Evolutionary conservation across 2,329 filamentous ascomycete species (phyloP), one percentile per base, ranked within the genome.

Genomic region (Colletotrichum chlorophyti): DNA sequence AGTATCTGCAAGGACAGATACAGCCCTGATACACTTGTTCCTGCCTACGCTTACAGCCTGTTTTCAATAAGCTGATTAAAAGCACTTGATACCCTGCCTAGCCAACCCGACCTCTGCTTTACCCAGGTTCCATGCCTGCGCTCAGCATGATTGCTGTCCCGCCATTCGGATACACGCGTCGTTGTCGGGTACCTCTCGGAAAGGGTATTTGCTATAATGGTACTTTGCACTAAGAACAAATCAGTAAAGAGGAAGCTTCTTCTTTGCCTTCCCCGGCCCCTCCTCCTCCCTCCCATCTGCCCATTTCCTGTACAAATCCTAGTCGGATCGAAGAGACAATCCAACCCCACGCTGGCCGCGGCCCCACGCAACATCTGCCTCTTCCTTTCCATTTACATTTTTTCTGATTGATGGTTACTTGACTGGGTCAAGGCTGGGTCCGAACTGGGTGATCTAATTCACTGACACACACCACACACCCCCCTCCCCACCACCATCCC

Each of bases 401-500:
- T 55, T 49, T 48, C 35, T n/a, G 49, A 27, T 24, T 48, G 50
- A 54, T 54, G 29, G 42, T 54, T 41, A 58, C 41, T 40, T 58
- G 27, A 38, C 54, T 29, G 49, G 38, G 27, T 31, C 27, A n/a
- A n/a, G n/a, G n/a, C 34, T 38, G 47, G 35, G 26, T 15, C 24
- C 42, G 37, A 21, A 27, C 55, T 50, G 15, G 31, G 32, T 49
- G 55, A 49, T 45, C 51, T 59, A 43, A 55, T 59, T 59, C 43
- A 55, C 53, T 49, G 37, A 37, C 38, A 31, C 47, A n/a, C n/a
- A n/a, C n/a, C n/a, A n/a, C 29, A 42, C 55, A 19, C 43, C 55
- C 53, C 41, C 53, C 48, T 48, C 50, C 50, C 55, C 55, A 55
- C 55, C 51, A 46, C 12, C 37, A 29, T 55, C 55, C 55, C 55